A percentile compares a stretch with the other conserved stretches of the same genome.
phyloP scores from a whole-genome alignment of 2,329 filamentous ascomycete species.

The Neophaeococcomyces aloes region DNA sequence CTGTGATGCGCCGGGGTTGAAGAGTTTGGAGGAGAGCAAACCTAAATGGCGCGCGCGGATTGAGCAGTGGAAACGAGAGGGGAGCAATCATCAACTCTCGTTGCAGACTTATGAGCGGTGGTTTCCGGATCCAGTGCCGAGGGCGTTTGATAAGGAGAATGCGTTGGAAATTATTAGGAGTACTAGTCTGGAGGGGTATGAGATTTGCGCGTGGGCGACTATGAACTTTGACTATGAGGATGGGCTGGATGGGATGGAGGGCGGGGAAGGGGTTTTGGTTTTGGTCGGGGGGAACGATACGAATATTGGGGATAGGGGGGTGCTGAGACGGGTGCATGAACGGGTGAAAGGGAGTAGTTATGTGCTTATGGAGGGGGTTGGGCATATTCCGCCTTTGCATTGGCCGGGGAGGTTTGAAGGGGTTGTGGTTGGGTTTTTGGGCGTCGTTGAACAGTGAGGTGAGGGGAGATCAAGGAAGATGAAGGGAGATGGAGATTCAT shows the following conservation, averaged over 20 bases:
- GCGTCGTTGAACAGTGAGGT: too few relatives aligned
- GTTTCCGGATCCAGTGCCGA: slow-evolving; percentile 33
- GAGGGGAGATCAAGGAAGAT: too few relatives aligned
- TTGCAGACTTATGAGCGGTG: slow-evolving; percentile 32
- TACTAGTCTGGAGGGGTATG: background rate
- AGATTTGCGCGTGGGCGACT: slow-evolving; percentile 4
- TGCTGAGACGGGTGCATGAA: background rate
- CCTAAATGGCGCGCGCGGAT: slow-evolving; percentile 3
- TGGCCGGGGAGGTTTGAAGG: slow-evolving; percentile 1
- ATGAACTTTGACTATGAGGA: slow-evolving; percentile 8
- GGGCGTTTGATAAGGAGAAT: slow-evolving; percentile 17
- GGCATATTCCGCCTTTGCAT: slow-evolving; percentile 8
- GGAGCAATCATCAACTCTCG: slow-evolving; percentile 16
- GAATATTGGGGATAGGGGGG: slow-evolving; percentile 4
- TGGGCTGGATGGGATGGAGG: slow-evolving; percentile 1
- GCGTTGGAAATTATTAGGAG: background rate
- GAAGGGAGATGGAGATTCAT: too few relatives aligned
- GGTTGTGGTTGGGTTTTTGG: slow-evolving; percentile 5
- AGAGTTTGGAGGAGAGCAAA: background rate
- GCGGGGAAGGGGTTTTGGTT: slow-evolving; percentile 2
- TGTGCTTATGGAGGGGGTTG: slow-evolving; percentile 4
- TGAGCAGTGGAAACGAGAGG: background rate
- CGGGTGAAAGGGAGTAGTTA: background rate
- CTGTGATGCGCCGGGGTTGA: slow-evolving; percentile 2
- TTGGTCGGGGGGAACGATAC: slow-evolving; percentile 4